These are phyloP conservation scores for Kodamaea suecica DNA, from an alignment of 1,139 yeast species.

Conservation along the genomic window DNA sequence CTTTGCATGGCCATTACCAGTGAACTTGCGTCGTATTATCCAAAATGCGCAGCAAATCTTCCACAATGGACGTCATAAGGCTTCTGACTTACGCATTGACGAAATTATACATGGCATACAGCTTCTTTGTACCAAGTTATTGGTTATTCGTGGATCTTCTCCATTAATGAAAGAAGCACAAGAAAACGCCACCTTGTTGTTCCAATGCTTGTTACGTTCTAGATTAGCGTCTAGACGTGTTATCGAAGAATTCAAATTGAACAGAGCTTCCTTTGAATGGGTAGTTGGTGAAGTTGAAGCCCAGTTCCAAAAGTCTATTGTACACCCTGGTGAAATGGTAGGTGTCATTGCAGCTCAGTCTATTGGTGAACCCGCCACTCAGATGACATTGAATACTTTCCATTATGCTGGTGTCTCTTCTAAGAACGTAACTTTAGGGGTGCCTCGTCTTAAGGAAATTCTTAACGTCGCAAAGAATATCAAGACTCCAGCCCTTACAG, in stretches of 20 bases:
- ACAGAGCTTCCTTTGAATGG: slow-evolving; percentile 90
- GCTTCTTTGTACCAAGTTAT: slow-evolving; percentile 61
- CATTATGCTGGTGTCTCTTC: slow-evolving; percentile 99
- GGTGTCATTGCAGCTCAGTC: slow-evolving; percentile 99
- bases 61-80: slow-evolving; percentile 86
- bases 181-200: slow-evolving; percentile 82
- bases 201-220: slow-evolving; percentile 90
- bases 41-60: slow-evolving; percentile 97
- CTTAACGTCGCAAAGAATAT: slow-evolving; percentile 96
- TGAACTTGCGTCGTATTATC: slow-evolving; percentile 90
- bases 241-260: slow-evolving; percentile 84
- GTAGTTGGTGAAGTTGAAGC: slow-evolving; percentile 90
- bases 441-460: slow-evolving; percentile 98
- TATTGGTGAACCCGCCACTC: slow-evolving; percentile 99
- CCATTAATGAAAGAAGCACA: slow-evolving; percentile 80
- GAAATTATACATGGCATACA: slow-evolving; percentile 78
- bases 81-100: slow-evolving; percentile 82
- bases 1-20: slow-evolving; percentile 96
- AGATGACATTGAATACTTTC: slow-evolving; percentile 98
- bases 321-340: slow-evolving; percentile 99
- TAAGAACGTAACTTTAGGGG: slow-evolving; percentile 98
- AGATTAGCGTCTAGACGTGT: slow-evolving; percentile 89
- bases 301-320: slow-evolving; percentile 89
- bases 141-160: slow-evolving; percentile 82
- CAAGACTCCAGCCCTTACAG: slow-evolving; percentile 97